Base-by-base conservation (phyloP, 2,329 filamentous ascomycete species). In the Paecilomyces dactylethromorphus region DNA sequence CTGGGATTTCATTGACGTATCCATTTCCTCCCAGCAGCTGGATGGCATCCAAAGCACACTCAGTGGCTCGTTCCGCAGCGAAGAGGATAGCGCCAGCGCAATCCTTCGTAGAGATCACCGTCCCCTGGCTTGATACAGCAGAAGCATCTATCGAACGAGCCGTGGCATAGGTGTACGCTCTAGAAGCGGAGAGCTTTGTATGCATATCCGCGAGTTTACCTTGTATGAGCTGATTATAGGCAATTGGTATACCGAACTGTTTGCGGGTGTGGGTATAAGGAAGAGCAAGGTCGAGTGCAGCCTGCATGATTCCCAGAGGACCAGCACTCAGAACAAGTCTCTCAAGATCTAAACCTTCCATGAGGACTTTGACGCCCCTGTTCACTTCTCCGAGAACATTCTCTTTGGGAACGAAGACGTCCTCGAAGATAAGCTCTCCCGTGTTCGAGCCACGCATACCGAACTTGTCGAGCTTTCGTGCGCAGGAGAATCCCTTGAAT, bases 371-470 rank as follows among this genome's bases (percentile, higher is more conserved):
- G 26, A 96, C 92, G 62, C 94, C 94, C 56, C 84, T 85, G 78
- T 96, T 89, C 59, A 96, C 70, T 45, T 84, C 75, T 31, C 94
- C 94, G 0, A 99, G 83, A 0, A 97, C 76, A 72, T 96, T 91
- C 68, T 89, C 88, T 8, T 80, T 78, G 3, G 94, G 92, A 6
- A 97, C 91, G 70, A 97, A 96, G 59, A 97, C 91, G 64, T 88
- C 82, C 62, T 96, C 92, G 66, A 97, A 95, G 58, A 93, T 84
- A 24, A 97, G 84, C 76, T 97, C 94, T 68, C 94, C 94, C 0
- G 94, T 97, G 77, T 97, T 97, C 66, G 90, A 94, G 60, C 94
- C 94, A 59, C 94, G 86, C 94, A 99, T 99, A 65, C 94, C 94
- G 75, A 99, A 88, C 79, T 99, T 97, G 81, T 97, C 93, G 18